Conservation (phyloP, 441 rosid species). For the Populus hybrid region DNA sequence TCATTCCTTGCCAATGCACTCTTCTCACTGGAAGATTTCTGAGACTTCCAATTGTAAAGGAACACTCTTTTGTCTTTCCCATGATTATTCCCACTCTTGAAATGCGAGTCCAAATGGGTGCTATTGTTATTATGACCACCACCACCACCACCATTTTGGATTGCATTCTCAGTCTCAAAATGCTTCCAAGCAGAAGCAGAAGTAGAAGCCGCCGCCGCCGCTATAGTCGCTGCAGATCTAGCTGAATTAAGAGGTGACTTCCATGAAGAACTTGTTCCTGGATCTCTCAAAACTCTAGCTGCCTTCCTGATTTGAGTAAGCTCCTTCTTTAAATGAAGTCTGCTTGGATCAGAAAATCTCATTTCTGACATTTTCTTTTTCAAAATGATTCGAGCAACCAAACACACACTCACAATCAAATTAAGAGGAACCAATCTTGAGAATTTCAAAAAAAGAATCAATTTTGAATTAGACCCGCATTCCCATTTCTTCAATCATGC, state of each 20-base stretch:
- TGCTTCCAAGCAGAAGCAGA: slow-evolving; percentile 27
- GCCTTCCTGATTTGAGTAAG: slow-evolving; percentile 90
- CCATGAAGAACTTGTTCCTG: slow-evolving; percentile 89
- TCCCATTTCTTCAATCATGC: not conserved
- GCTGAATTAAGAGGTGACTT: slow-evolving; percentile 74
- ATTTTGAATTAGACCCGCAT: not conserved
- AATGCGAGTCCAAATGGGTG: slow-evolving; percentile 30
- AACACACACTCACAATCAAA: not conserved
- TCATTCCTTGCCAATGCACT: slow-evolving; percentile 39
- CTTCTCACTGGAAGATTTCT: slow-evolving; percentile 56
- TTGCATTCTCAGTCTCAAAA: slow-evolving; percentile 23
- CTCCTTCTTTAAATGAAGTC: slow-evolving; percentile 79
- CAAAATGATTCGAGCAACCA: no score
- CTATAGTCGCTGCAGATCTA: slow-evolving; percentile 57
- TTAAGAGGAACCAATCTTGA: not conserved
- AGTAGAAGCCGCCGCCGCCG: slow-evolving; percentile 25
- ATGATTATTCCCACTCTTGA: slow-evolving; percentile 15
- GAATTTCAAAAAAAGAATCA: not conserved
- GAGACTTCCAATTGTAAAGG: slow-evolving; percentile 80
- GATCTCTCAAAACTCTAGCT: slow-evolving; percentile 78
- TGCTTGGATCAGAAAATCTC: slow-evolving; percentile 70
- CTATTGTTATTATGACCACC: not conserved
- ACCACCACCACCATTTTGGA: slow-evolving; percentile 14
- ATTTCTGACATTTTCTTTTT: slow-evolving; percentile 43
- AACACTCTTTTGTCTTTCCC: slow-evolving; percentile 61